Conservation (phyloP, 1,284 basidiomycete genomes). For the Ceratobasidium sp. region DNA sequence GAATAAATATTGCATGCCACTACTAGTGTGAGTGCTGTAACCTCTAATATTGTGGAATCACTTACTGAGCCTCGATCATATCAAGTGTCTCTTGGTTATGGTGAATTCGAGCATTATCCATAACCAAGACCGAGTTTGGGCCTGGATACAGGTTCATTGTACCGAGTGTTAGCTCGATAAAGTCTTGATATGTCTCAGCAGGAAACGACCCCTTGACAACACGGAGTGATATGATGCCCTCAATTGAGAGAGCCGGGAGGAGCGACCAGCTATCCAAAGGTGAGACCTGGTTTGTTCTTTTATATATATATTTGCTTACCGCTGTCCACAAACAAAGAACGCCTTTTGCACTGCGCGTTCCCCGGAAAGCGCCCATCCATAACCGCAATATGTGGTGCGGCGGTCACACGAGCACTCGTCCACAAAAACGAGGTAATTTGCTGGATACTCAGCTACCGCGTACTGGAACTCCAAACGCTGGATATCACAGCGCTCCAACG, state of each 20-base stretch:
- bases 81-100: constrained; percentile 47
- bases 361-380: constrained; percentile 38
- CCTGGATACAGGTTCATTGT: constrained; percentile 52
- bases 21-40: neutral
- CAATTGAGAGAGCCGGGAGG: constrained; percentile 49
- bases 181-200: constrained; percentile 45
- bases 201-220: constrained; percentile 47
- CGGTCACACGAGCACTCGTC: constrained; percentile 20
- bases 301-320: constrained; percentile 39
- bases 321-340: constrained; percentile 41
- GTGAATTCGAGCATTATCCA: constrained; percentile 52
- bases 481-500: neutral
- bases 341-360: constrained; percentile 5
- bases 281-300: neutral
- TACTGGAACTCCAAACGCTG: neutral
- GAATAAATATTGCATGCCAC: constrained; percentile 49
- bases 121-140: constrained; percentile 50
- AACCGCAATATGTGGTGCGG: constrained; percentile 31
- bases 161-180: constrained; percentile 48
- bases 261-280: constrained; percentile 42
- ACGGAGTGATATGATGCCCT: constrained; percentile 48
- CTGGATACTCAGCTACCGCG: neutral
- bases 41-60: neutral
- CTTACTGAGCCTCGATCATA: constrained; percentile 49
- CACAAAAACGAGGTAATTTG: neutral